A percentile compares a stretch with the other conserved stretches of the same genome.
Evolutionary conservation across 352 stramenopile species (phyloP).

Genomic region (Phytophthora colocasiae): DNA sequence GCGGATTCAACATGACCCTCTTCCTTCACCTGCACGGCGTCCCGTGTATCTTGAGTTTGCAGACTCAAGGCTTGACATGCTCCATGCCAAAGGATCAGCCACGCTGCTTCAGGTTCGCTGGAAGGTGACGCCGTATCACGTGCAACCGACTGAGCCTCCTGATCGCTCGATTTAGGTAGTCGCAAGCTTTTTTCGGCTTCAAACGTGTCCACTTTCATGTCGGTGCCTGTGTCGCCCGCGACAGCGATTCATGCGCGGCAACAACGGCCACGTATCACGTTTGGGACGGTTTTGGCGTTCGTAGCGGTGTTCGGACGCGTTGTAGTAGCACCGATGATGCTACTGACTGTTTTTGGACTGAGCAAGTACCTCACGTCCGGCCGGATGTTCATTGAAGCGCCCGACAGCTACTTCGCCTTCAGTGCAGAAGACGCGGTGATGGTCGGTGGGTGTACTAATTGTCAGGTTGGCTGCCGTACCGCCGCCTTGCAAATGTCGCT

Average conservation of each 20-base stretch:
- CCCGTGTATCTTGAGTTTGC: not conserved
- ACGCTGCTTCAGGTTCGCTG: not conserved
- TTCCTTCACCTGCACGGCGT: not conserved
- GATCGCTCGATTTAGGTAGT: constrained; percentile 9
- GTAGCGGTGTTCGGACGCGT: constrained; percentile 23
- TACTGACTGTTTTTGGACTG: constrained; percentile 7
- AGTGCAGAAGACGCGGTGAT: constrained; percentile 21
- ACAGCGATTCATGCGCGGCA: constrained; percentile 2
- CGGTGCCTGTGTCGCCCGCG: not conserved
- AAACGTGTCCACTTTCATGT: not conserved
- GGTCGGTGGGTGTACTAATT: constrained; percentile 17
- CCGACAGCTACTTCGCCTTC: constrained; percentile 29
- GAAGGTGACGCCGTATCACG: constrained; percentile 1
- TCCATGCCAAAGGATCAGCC: not conserved
- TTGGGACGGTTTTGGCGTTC: constrained; percentile 12
- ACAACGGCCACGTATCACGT: constrained; percentile 4
- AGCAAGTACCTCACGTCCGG: constrained; percentile 20
- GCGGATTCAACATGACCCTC: not conserved
- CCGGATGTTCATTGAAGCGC: constrained; percentile 21
- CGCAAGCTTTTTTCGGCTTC: constrained; percentile 13
- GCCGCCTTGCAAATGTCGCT: constrained; percentile 15
- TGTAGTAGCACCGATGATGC: constrained; percentile 16
- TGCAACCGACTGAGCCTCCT: not conserved
- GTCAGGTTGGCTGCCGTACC: constrained; percentile 18
- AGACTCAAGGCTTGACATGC: not conserved